phyloP scores from a whole-genome alignment of 2,329 filamentous ascomycete genomes.

The Penicillium sp. region DNA sequence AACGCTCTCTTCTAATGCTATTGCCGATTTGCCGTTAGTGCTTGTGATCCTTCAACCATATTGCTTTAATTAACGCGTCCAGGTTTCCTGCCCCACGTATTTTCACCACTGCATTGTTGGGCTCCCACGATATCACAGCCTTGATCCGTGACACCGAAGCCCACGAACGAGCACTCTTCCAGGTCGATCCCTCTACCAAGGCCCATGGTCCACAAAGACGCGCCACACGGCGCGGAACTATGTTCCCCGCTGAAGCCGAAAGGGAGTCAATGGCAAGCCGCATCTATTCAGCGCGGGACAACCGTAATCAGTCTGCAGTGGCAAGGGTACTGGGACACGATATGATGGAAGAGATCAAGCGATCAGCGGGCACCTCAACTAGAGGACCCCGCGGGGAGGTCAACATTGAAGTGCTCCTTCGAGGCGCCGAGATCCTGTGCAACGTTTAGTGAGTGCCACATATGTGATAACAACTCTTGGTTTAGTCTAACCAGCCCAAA shows the following conservation, averaged over 20 bases:
- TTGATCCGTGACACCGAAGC: constrained; percentile 93
- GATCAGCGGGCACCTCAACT: constrained; percentile 56
- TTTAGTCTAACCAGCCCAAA: constrained; percentile 31
- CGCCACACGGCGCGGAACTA: constrained; percentile 51
- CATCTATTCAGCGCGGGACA: constrained; percentile 54
- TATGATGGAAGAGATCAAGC: constrained; percentile 75
- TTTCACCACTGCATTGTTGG: constrained; percentile 90
- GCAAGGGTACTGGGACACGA: constrained; percentile 85
- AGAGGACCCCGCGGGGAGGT: constrained; percentile 64
- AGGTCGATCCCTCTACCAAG: constrained; percentile 70
- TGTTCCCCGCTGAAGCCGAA: constrained; percentile 44
- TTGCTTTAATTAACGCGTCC: constrained; percentile 15
- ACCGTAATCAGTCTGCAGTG: constrained; percentile 75
- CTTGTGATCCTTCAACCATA: background rate
- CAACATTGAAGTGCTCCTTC: constrained; percentile 80
- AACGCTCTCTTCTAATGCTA: constrained; percentile 70
- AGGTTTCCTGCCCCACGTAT: constrained; percentile 90
- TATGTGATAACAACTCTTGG: background rate
- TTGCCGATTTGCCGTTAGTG: constrained; percentile 69
- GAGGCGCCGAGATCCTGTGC: constrained; percentile 86
- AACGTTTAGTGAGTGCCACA: constrained; percentile 67
- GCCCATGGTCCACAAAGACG: constrained; percentile 49
- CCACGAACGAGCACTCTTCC: constrained; percentile 93
- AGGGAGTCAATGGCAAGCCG: constrained; percentile 47
- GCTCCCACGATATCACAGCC: constrained; percentile 85